phyloP scores from a whole-genome alignment of 768 basidiomycete species.

The Tylopilus sp. region DNA sequence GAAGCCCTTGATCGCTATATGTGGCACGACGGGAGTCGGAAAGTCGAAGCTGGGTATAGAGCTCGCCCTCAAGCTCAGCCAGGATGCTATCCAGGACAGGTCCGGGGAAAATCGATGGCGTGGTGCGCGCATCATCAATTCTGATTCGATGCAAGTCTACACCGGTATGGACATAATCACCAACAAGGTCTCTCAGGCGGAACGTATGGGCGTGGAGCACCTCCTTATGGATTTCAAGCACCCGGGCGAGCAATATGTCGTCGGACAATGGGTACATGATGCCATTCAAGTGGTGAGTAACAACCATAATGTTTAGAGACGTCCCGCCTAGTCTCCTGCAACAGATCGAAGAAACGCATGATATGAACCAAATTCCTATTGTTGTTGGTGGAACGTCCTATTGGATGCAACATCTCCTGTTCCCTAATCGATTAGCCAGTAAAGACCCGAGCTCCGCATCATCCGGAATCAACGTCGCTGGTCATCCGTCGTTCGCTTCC shows the following conservation, averaged over 20 bases:
- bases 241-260: conserved; percentile 83
- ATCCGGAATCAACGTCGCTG: neutral
- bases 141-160: conserved; percentile 98
- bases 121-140: conserved; percentile 82
- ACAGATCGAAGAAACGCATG: conserved; percentile 76
- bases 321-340: neutral
- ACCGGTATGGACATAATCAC: conserved; percentile 89
- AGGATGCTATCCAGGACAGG: conserved; percentile 18
- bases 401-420: conserved; percentile 95
- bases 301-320: neutral
- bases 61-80: conserved; percentile 62
- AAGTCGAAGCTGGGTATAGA: conserved; percentile 92
- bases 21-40: conserved; percentile 94
- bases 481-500: conserved; percentile 30
- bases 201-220: conserved; percentile 82
- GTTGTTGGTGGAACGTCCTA: conserved; percentile 96
- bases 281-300: conserved; percentile 68
- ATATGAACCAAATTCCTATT: conserved; percentile 67
- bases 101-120: conserved; percentile 40
- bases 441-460: conserved; percentile 16
- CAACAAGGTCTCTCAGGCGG: conserved; percentile 80
- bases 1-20: conserved; percentile 75
- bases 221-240: conserved; percentile 84
- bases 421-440: conserved; percentile 66
- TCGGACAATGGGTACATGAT: conserved; percentile 86